Percentiles rank a stretch among this genome's conserved stretches.
phyloP scores from a whole-genome alignment of 2,329 filamentous ascomycete genomes.

The Fonsecaea pugnacius region DNA sequence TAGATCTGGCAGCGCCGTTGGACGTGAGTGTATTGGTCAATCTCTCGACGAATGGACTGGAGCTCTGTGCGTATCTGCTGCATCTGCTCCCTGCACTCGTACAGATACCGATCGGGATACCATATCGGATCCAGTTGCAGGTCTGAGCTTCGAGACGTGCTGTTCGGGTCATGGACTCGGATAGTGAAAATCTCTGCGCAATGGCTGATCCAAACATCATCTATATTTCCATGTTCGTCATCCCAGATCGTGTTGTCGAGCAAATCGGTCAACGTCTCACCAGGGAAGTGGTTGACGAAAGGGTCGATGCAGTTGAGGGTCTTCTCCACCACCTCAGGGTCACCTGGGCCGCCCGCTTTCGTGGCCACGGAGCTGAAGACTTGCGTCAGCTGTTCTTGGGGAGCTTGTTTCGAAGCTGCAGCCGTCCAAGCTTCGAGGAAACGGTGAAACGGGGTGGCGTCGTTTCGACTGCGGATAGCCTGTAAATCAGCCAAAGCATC shows the following conservation, averaged over 20 bases:
- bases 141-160: constrained; percentile 44
- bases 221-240: constrained; percentile 46
- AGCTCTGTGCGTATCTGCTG: constrained; percentile 51
- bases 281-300: constrained; percentile 45
- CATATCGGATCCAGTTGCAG: constrained; percentile 59
- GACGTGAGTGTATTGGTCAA: constrained; percentile 29
- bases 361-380: constrained; percentile 54
- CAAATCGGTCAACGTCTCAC: constrained; percentile 58
- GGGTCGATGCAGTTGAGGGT: constrained; percentile 48
- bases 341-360: constrained; percentile 40
- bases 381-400: constrained; percentile 49
- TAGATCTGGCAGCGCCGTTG: constrained; percentile 33
- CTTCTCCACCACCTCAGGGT: constrained; percentile 39
- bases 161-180: constrained; percentile 46
- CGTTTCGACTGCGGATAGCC: constrained; percentile 43
- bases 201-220: constrained; percentile 54
- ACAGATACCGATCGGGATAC: constrained; percentile 65
- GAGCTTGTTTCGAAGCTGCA: constrained; percentile 50
- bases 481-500: constrained; percentile 56
- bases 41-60: constrained; percentile 37
- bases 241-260: constrained; percentile 58
- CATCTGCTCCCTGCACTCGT: constrained; percentile 54
- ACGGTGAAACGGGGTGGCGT: constrained; percentile 42
- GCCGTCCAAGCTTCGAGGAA: constrained; percentile 58
- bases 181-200: constrained; percentile 62